phyloP scores from a whole-genome alignment of 2,329 filamentous ascomycete genomes.

The Pseudogymnoascus sp. region DNA sequence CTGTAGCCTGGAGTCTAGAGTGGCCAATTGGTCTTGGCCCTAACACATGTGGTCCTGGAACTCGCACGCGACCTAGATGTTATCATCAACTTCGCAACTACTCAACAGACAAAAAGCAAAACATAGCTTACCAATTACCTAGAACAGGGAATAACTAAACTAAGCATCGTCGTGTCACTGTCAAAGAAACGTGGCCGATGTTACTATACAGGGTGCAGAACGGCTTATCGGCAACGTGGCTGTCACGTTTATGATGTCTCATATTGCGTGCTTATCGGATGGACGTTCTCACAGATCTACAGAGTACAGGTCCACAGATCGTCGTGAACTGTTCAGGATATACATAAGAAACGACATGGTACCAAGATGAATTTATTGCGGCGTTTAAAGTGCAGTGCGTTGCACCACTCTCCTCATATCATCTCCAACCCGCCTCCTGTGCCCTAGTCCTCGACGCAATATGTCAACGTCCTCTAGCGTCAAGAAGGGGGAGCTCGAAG shows the following conservation, averaged over 20 bases:
- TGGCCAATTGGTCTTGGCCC: background rate
- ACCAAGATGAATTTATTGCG: background rate
- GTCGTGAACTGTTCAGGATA: background rate
- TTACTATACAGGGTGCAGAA: background rate
- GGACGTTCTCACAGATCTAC: background rate
- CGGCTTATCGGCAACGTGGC: background rate
- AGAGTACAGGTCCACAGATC: background rate
- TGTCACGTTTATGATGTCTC: constrained; percentile 5
- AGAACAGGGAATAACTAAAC: background rate
- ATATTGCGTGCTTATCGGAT: constrained; percentile 6
- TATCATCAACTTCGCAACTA: background rate
- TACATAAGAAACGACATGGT: background rate
- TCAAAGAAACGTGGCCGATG: background rate
- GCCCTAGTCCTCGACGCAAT: background rate
- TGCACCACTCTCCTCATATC: background rate
- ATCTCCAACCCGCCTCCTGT: background rate
- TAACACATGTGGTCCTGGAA: background rate
- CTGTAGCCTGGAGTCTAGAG: background rate
- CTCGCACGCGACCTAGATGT: background rate
- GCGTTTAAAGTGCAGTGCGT: background rate
- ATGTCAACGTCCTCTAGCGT: constrained; percentile 1
- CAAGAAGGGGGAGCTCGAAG: background rate
- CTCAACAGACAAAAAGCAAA: background rate
- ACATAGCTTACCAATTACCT: background rate
- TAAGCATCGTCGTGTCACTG: background rate